Evolutionary conservation across 2,329 filamentous ascomycete species (phyloP).

Genomic region (Diaporthe longicolla): DNA sequence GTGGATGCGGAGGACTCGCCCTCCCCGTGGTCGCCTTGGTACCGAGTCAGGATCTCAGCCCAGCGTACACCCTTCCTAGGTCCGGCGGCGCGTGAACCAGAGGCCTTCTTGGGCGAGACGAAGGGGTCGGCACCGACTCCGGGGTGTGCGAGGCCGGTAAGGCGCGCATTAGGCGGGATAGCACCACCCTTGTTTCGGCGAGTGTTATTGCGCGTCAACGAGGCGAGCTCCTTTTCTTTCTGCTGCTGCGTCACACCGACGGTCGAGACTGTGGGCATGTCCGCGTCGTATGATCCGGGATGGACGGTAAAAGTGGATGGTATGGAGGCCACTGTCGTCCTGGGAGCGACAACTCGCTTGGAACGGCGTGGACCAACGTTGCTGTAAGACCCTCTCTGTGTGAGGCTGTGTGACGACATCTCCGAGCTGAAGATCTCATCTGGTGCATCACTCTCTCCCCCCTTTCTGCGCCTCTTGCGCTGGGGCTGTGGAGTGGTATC

Average conservation of each 20-base stretch:
- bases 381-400: constrained; percentile 25
- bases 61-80: constrained; percentile 51
- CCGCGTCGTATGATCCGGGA: constrained; percentile 50
- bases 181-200: constrained; percentile 60
- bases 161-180: constrained; percentile 50
- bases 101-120: neutral
- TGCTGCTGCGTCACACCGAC: constrained; percentile 48
- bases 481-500: constrained; percentile 49
- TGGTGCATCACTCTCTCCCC: constrained; percentile 46
- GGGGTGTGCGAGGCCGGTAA: constrained; percentile 44
- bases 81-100: neutral
- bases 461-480: constrained; percentile 50
- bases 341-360: constrained; percentile 44
- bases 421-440: constrained; percentile 47
- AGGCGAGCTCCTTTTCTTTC: constrained; percentile 59
- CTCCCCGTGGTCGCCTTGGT: constrained; percentile 45
- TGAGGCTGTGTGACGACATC: constrained; percentile 43
- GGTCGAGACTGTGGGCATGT: constrained; percentile 41
- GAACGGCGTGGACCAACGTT: constrained; percentile 28
- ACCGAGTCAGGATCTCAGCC: constrained; percentile 51
- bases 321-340: constrained; percentile 47
- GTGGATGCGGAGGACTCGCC: neutral
- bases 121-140: constrained; percentile 4
- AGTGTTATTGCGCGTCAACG: constrained; percentile 60
- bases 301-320: constrained; percentile 52